Evolutionary conservation across 148 eudicot genomes (phyloP), one percentile per base, ranked within the genome.

Genomic region (Pouteria glomerata): DNA sequence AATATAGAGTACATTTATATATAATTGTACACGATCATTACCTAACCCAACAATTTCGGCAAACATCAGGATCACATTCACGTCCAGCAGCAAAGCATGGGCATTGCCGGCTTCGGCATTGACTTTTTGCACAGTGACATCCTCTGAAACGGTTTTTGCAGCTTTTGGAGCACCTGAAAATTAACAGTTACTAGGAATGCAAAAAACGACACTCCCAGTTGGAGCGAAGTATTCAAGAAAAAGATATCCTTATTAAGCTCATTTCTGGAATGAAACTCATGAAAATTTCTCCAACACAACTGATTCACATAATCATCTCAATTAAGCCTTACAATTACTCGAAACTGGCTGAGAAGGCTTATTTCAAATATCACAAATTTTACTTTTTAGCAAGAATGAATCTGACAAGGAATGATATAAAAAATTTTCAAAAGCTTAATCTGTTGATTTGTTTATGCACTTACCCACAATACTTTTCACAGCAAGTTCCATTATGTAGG

Each of bases 51-150:
- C 99, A 95, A 76, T 91, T 91, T 42, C 94, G 80, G 79, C 99
- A 95, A 74, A 95, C 97, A 87, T 95, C 99, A 24, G 99, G 99
- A 70, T 95, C 99, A 74, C 99, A 95, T 86, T 95, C 99, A 68
- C 99, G 97, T 62, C 87, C 85, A 73, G 97, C 96, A 33, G 97
- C 96, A 85, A 84, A 95, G 74, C 99, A 95, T 48, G 99, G 99
- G 76, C 99, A 95, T 78, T 95, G 97, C 37, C 91, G 79, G 81
- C 92, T 91, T 88, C 90, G 86, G 84, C 99, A 95, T 81, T 91
- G 99, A 78, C 97, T 85, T 80, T 95, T 95, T 62, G 96, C 99
- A 85, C 99, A 95, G 80, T 91, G 99, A 69, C 99, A 95, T 82
- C 99, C 99, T 76, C 97, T 80, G 75, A 89, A 91, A 66, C 88